phyloP scores from a whole-genome alignment of 2,329 filamentous ascomycete species.

The Mycosphaerella sp. region DNA sequence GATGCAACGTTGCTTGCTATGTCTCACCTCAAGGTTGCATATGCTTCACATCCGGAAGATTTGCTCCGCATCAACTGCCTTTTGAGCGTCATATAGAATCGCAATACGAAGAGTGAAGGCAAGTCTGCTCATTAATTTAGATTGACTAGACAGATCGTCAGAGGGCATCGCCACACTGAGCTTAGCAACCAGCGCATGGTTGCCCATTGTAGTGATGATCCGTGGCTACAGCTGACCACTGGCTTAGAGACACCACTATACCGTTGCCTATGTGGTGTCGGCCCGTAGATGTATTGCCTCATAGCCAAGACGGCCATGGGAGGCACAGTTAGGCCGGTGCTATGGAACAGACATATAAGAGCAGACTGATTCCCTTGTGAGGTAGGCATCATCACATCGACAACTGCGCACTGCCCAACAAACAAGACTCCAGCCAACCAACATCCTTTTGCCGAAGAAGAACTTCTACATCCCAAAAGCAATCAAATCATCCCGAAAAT shows the following conservation, averaged over 20 bases:
- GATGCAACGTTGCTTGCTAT: background rate
- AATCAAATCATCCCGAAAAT: slow-evolving; percentile 3
- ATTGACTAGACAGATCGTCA: background rate
- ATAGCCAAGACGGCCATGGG: background rate
- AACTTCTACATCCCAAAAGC: background rate
- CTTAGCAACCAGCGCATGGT: background rate
- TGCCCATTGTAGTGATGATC: background rate
- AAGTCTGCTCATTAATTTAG: background rate
- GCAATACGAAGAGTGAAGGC: background rate
- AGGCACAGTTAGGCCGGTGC: background rate
- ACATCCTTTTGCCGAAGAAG: background rate
- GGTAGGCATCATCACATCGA: background rate
- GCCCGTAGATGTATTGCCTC: background rate
- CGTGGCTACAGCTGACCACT: background rate
- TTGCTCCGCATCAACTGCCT: background rate
- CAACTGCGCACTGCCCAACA: background rate
- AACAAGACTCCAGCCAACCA: background rate
- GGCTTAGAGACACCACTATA: background rate
- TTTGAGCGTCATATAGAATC: background rate
- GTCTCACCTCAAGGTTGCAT: background rate
- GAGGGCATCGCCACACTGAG: background rate
- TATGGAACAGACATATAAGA: background rate
- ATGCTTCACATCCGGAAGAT: background rate
- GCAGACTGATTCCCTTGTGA: background rate
- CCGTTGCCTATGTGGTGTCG: background rate